Percentiles rank a stretch among this genome's conserved stretches.
Evolutionary conservation across 108 stramenopile species (phyloP).

Genomic region (Cyclostephanos tholiformis): DNA sequence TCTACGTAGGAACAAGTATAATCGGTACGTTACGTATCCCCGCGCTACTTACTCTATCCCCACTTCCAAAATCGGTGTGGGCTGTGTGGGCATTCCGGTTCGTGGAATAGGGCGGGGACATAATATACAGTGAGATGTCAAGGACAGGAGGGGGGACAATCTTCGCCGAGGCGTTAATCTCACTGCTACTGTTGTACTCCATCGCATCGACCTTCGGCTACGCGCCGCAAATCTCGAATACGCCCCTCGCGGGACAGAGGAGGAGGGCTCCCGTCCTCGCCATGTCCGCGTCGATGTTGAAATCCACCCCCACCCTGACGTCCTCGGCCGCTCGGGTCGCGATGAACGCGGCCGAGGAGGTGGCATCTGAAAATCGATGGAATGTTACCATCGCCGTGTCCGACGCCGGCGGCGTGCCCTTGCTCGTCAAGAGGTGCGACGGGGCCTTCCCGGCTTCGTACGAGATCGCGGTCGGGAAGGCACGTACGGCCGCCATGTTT

Average conservation of each 20-base stretch:
- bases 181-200: background rate
- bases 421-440: conserved; percentile 38
- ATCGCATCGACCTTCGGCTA: background rate
- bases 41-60: too few relatives aligned
- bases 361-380: conserved; percentile 42
- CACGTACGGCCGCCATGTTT: conserved; percentile 49
- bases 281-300: conserved; percentile 16
- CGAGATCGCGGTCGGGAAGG: conserved; percentile 53
- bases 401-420: conserved; percentile 46
- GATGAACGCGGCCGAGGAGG: conserved; percentile 34
- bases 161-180: background rate
- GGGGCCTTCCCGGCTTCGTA: conserved; percentile 50
- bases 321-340: conserved; percentile 33
- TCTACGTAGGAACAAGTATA: too few relatives aligned
- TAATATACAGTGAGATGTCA: background rate
- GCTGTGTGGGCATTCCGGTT: background rate
- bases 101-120: too few relatives aligned
- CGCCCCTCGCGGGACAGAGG: background rate
- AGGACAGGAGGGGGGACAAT: background rate
- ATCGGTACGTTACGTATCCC: too few relatives aligned
- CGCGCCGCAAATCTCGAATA: background rate
- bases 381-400: conserved; percentile 49
- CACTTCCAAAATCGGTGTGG: too few relatives aligned
- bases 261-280: background rate
- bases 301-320: conserved; percentile 26